Conservation (phyloP, 108 stramenopile species). For the Conticribra weissflogii region DNA sequence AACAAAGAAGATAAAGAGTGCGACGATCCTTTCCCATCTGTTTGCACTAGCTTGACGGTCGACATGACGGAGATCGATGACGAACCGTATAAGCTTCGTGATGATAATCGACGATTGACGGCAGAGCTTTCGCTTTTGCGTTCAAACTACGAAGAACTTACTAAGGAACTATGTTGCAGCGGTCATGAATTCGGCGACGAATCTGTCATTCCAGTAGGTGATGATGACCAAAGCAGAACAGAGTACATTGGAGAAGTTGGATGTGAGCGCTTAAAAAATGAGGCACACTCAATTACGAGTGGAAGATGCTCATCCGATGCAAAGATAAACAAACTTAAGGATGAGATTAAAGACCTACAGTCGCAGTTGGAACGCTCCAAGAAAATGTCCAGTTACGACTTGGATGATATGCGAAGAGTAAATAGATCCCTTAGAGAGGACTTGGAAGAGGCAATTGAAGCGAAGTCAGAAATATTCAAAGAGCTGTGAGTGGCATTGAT, state of each 20-base stretch:
- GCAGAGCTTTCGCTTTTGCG: slow-evolving; percentile 25
- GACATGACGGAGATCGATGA: slow-evolving; percentile 29
- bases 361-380: slow-evolving; percentile 16
- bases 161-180: slow-evolving; percentile 5
- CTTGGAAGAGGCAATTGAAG: slow-evolving; percentile 23
- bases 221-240: background rate
- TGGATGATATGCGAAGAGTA: slow-evolving; percentile 34
- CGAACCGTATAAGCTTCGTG: slow-evolving; percentile 22
- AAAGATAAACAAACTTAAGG: slow-evolving; percentile 9
- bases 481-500: slow-evolving; percentile 6
- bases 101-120: slow-evolving; percentile 35
- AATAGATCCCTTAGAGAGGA: slow-evolving; percentile 34
- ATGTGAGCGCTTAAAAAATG: slow-evolving; percentile 17
- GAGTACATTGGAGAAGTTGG: slow-evolving; percentile 9
- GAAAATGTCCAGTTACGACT: slow-evolving; percentile 31
- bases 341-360: slow-evolving; percentile 11
- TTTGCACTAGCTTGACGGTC: slow-evolving; percentile 28
- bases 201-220: slow-evolving; percentile 33
- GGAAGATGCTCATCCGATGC: slow-evolving; percentile 21
- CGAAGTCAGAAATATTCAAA: slow-evolving; percentile 4
- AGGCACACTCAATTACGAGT: slow-evolving; percentile 19
- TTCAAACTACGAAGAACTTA: slow-evolving; percentile 3
- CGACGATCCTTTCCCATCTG: slow-evolving; percentile 5
- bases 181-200: slow-evolving; percentile 38
- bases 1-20: background rate